These are phyloP conservation scores for Tubosaeta sp. DNA, from an alignment of 768 basidiomycete genomes.

Conservation along the genomic window DNA sequence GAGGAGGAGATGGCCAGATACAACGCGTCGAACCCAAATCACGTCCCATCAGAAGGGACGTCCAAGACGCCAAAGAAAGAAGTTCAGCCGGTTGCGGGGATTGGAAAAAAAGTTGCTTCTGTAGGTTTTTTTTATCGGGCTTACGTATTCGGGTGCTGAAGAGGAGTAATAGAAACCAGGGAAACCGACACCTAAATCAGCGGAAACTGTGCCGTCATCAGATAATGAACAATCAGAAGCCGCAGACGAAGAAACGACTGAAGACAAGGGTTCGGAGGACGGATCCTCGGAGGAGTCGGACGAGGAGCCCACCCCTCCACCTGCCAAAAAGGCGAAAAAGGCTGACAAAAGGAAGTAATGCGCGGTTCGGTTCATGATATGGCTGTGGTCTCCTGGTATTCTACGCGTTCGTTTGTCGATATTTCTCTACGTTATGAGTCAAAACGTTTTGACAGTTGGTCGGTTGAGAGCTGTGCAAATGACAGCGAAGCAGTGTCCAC, in stretches of 20 bases:
- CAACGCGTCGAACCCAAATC: conserved; percentile 49
- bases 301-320: conserved; percentile 25
- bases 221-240: conserved; percentile 31
- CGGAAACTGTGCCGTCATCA: conserved; percentile 22
- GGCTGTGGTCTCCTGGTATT: conserved; percentile 16
- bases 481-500: conserved; percentile 32
- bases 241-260: conserved; percentile 18
- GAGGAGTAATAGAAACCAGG: conserved; percentile 18
- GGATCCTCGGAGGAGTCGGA: conserved; percentile 27
- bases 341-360: conserved; percentile 23
- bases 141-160: conserved; percentile 17
- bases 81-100: conserved; percentile 27
- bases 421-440: conserved; percentile 22
- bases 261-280: conserved; percentile 20
- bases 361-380: conserved; percentile 4
- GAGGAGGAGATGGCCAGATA: conserved; percentile 61
- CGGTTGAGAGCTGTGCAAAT: conserved; percentile 23
- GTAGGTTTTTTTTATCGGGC: conserved; percentile 14
- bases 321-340: conserved; percentile 28
- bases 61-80: conserved; percentile 30
- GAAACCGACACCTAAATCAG: conserved; percentile 25
- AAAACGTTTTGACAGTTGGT: conserved; percentile 1
- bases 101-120: conserved; percentile 20
- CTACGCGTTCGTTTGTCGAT: conserved; percentile 25
- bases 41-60: conserved; percentile 43